Evolutionary conservation across 306 rosid genomes (phyloP), one percentile per base, ranked within the genome.

Genomic region (Castanopsis chinensis): DNA sequence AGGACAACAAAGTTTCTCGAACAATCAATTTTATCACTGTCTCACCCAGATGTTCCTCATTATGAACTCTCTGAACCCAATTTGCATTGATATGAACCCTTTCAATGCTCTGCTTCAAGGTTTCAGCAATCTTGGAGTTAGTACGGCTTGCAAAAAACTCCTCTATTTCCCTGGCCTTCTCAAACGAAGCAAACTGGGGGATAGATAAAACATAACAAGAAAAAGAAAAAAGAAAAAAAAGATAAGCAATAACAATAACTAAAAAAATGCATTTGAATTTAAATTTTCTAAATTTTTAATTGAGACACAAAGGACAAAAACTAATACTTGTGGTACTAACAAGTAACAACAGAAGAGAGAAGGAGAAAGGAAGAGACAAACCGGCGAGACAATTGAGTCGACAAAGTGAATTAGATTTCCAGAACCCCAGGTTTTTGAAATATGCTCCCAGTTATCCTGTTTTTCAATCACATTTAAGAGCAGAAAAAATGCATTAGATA

Each of bases 91-190:
- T 91, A 74, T 79, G 78, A 33, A 93, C 92, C 17, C 89, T 81
- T 85, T 93, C 99, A 28, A 91, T 86, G 86, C 99, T 95, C 89
- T 95, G 99, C 89, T 85, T 95, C 80, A 95, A 63, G n/a, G 96
- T 92, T 88, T 98, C 89, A 33, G 90, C 88, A 51, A 93, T 84
- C 12, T 89, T 20, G 1, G 90, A 84, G 75, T 52, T 87, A 5
- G 67, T 54, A 59, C 77, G 93, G 79, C 20, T 79, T 17, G 85
- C 88, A 76, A 92, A 92, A 90, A 95, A 92, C 79, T 91, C 98
- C 84, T 95, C 95, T 15, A 89, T 78, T 81, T 92, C 99, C 77
- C 83, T 85, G 1, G 87, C 93, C 88, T 92, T 92, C 84, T 95
- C 99, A 72, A 79, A 43, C 5, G 98, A 90, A 53, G 99, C 85